Base-by-base conservation (phyloP, 129 eudicot species). In the Rutidosis leptorrhynchoides region DNA sequence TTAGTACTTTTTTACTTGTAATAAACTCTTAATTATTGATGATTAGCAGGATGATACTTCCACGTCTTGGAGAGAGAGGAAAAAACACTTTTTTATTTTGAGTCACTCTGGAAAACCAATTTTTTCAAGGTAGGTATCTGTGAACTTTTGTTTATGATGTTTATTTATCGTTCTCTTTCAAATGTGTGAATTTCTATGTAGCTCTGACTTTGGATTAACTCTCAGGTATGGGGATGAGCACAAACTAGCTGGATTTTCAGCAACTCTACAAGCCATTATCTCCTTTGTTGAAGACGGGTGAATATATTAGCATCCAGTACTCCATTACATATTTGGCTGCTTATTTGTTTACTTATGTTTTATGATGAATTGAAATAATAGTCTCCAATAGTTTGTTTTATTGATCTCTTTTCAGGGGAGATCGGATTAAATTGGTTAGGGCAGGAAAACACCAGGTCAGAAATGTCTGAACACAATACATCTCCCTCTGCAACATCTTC, bases 361-460 rank as follows among this genome's bases (percentile, higher is more conserved):
- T 17, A 9, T 15, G 15, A 33, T 58, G 2, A 46, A n/a, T n/a
- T 42, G 53, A 57, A 12, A 40, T 53, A 26, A 52, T 58, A 30
- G 64, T 65, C 14, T 57, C 62, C 62, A 67, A 68, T 59, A 59
- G 67, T 77, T 82, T 76, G 56, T 24, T 67, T 46, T 52, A 48
- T 62, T 74, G 14, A 71, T 58, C 56, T n/a, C 62, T 87, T 73
- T 74, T 45, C 95, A 93, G 99, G 82, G 95, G 90, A 61, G 99
- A 93, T 64, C 82, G 83, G 35, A 93, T 89, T 74, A 89, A 82
- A 71, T 70, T 86, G 82, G 95, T 89, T 6, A 80, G 84, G 67
- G 99, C 99, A n/a, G 99, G 99, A 64, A 89, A 84, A 73, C 99
- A 93, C 75, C 96, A 89, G 96, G 96, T 88, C 40, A 63, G 83